A percentile compares a stretch with the other conserved stretches of the same genome.
Evolutionary conservation across 2,329 filamentous ascomycete species (phyloP).

Genomic region (Acephala macrosclerotiorum): DNA sequence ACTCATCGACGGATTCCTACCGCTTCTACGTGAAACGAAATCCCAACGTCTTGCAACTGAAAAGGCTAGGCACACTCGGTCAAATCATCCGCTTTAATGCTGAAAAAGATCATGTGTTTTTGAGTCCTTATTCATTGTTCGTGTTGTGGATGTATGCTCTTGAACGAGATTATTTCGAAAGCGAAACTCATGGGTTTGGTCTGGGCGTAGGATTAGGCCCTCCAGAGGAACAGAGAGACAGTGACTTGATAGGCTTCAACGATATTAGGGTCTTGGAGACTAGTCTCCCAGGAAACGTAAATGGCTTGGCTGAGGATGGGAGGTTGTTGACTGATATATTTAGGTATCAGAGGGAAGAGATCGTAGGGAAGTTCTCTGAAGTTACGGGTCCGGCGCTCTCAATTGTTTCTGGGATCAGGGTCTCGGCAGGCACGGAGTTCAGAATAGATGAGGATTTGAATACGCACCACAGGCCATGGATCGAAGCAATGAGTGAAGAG

Average conservation of each 20-base stretch:
- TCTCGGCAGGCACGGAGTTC: too few species aligned
- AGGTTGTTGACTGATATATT: too few species aligned
- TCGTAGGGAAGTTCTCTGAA: too few species aligned
- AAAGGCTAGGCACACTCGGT: too few species aligned
- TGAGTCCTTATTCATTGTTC: not conserved
- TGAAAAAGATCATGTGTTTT: not conserved
- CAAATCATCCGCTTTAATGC: not conserved
- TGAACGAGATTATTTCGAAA: not conserved
- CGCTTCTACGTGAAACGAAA: not conserved
- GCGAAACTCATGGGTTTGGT: not conserved
- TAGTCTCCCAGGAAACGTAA: not conserved
- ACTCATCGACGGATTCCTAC: not conserved
- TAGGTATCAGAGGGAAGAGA: too few species aligned
- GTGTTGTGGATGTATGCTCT: not conserved
- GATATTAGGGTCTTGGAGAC: not conserved
- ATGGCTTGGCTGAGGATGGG: too few species aligned
- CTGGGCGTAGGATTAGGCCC: not conserved
- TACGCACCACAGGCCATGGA: too few species aligned
- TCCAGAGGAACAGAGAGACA: not conserved
- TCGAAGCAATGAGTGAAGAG: too few species aligned
- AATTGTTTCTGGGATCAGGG: too few species aligned
- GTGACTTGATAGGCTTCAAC: not conserved
- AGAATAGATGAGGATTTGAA: too few species aligned
- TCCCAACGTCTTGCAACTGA: not conserved
- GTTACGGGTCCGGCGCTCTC: too few species aligned